These are phyloP conservation scores for Verticillium klebahnii DNA, from an alignment of 2,329 filamentous ascomycete species.

Conservation along the genomic window DNA sequence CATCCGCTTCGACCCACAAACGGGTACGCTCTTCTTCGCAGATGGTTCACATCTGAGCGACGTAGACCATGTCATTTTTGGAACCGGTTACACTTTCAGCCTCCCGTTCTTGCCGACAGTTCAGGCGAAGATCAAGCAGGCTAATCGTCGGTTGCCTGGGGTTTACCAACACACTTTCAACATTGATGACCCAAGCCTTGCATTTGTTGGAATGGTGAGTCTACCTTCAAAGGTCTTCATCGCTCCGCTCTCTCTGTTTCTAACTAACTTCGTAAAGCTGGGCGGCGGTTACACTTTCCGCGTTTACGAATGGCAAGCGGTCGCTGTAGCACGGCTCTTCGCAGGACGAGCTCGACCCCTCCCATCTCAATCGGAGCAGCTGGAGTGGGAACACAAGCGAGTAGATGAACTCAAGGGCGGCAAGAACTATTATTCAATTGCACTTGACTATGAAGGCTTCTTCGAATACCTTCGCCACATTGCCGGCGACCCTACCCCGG, in stretches of 20 bases:
- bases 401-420: slow-evolving; percentile 22
- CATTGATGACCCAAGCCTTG: slow-evolving; percentile 27
- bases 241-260: background rate
- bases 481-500: slow-evolving; percentile 34
- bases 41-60: slow-evolving; percentile 43
- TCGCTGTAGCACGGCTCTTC: slow-evolving; percentile 28
- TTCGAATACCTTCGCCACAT: slow-evolving; percentile 33
- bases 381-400: slow-evolving; percentile 24
- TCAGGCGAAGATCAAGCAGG: slow-evolving; percentile 34
- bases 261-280: slow-evolving; percentile 13
- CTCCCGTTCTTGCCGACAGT: slow-evolving; percentile 48
- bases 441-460: slow-evolving; percentile 29
- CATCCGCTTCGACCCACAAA: slow-evolving; percentile 27
- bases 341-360: slow-evolving; percentile 22
- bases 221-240: background rate
- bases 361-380: slow-evolving; percentile 21
- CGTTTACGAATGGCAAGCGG: slow-evolving; percentile 32
- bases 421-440: slow-evolving; percentile 26
- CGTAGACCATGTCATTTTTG: slow-evolving; percentile 55
- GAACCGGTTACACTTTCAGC: slow-evolving; percentile 55
- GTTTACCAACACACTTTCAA: slow-evolving; percentile 31
- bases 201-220: slow-evolving; percentile 30
- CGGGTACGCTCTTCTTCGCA: slow-evolving; percentile 41
- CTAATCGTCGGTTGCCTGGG: slow-evolving; percentile 24
- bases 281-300: slow-evolving; percentile 31